Evolutionary conservation across 2,329 filamentous ascomycete species (phyloP).

Genomic region (Colletotrichum camelliae): DNA sequence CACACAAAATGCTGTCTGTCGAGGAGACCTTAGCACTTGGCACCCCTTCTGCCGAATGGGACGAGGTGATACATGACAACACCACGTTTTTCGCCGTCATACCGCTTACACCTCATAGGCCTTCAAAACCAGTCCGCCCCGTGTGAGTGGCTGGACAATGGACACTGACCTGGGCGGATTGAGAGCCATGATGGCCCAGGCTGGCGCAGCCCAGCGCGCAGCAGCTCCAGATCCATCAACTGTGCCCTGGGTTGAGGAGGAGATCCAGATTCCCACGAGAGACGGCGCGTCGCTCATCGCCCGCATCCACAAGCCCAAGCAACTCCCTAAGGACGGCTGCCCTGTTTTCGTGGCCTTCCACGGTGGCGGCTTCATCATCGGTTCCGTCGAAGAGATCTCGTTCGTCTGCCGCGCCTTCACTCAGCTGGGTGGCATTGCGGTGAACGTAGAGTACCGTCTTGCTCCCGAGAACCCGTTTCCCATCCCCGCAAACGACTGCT

Average conservation of each 20-base stretch:
- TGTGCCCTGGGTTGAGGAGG: constrained; percentile 24
- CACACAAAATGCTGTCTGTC: constrained; percentile 27
- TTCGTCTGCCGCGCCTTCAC: constrained; percentile 30
- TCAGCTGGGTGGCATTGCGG: constrained; percentile 28
- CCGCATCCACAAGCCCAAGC: constrained; percentile 27
- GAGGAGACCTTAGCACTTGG: constrained; percentile 28
- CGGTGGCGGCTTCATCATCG: constrained; percentile 31
- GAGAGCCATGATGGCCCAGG: constrained; percentile 22
- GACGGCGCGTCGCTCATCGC: constrained; percentile 24
- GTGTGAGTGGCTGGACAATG: constrained; percentile 24
- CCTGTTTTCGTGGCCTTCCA: constrained; percentile 32
- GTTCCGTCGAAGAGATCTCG: constrained; percentile 29
- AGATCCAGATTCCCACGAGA: constrained; percentile 27
- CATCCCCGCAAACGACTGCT: constrained; percentile 31
- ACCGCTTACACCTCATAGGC: not conserved
- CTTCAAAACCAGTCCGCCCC: constrained; percentile 16
- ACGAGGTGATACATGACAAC: constrained; percentile 5
- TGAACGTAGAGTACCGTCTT: constrained; percentile 32
- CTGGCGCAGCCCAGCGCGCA: constrained; percentile 3
- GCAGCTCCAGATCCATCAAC: constrained; percentile 18
- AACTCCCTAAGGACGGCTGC: constrained; percentile 15
- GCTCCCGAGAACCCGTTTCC: constrained; percentile 34
- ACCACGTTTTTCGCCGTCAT: not conserved
- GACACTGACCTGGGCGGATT: constrained; percentile 26
- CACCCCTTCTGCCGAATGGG: constrained; percentile 24